A percentile compares a stretch with the other conserved stretches of the same genome.
phyloP scores from a whole-genome alignment of 2,329 filamentous ascomycete species.

The Colletotrichum chrysophilum region DNA sequence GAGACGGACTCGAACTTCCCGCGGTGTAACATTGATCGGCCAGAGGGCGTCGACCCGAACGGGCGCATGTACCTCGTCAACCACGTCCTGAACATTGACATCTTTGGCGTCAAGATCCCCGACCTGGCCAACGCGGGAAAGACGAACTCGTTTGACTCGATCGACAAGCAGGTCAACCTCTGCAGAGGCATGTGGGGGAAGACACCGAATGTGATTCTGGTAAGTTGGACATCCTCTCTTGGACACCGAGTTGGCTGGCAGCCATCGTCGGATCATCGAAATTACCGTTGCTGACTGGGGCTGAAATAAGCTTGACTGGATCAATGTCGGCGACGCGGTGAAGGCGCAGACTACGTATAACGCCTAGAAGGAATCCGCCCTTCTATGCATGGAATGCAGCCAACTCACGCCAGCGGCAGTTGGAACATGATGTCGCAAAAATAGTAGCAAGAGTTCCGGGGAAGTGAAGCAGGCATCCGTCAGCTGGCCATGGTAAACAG shows the following conservation, averaged over 20 bases:
- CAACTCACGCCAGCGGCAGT: neutral
- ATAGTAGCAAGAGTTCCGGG: neutral
- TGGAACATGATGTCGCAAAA: neutral
- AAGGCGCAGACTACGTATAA: conserved; percentile 43
- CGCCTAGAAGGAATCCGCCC: conserved; percentile 27
- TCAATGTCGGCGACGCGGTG: conserved; percentile 44
- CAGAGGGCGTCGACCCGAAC: conserved; percentile 43
- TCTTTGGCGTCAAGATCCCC: conserved; percentile 41
- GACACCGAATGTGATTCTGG: conserved; percentile 38
- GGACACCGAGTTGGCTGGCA: neutral
- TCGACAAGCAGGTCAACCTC: conserved; percentile 31
- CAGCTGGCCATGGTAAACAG: neutral
- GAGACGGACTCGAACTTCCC: conserved; percentile 64
- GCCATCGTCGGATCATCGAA: neutral
- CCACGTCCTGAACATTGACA: conserved; percentile 39
- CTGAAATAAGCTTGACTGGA: conserved; percentile 46
- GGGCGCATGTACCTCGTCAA: conserved; percentile 51
- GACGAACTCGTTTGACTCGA: conserved; percentile 40
- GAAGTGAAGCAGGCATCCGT: neutral
- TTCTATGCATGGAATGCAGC: neutral
- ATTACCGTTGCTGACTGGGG: neutral
- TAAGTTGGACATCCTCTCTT: conserved; percentile 26
- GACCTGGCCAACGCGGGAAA: conserved; percentile 30
- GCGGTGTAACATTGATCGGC: conserved; percentile 70
- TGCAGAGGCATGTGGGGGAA: conserved; percentile 29